These are phyloP conservation scores for Rhizoclosmatium sp. DNA, from an alignment of 192 early-diverging fungal species.

Conservation along the genomic window DNA sequence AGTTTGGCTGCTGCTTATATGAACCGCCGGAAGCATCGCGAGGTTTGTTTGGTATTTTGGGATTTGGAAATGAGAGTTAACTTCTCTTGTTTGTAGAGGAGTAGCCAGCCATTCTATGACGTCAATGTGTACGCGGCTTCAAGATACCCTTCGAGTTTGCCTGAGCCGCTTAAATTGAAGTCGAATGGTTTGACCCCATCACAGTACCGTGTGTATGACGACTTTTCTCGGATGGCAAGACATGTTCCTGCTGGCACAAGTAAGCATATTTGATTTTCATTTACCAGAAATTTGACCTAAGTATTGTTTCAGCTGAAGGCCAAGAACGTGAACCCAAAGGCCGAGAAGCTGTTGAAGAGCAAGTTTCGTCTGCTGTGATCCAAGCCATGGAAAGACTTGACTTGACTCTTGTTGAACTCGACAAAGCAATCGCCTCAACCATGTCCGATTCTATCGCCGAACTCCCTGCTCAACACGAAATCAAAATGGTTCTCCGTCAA, in stretches of 20 bases:
- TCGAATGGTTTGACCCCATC: constrained; percentile 78
- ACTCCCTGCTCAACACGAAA: constrained; percentile 81
- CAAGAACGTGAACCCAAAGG: neutral
- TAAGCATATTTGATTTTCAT: neutral
- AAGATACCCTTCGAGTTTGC: constrained; percentile 84
- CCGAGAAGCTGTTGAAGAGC: constrained; percentile 13
- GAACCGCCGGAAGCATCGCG: constrained; percentile 87
- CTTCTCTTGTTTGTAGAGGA: constrained; percentile 49
- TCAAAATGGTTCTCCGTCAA: constrained; percentile 75
- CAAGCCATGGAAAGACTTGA: constrained; percentile 68
- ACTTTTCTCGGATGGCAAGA: constrained; percentile 47
- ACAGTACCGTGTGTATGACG: constrained; percentile 66
- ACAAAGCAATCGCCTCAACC: constrained; percentile 67
- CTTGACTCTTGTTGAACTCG: constrained; percentile 65
- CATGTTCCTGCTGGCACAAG: neutral
- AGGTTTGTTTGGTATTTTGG: constrained; percentile 42
- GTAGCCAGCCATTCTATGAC: constrained; percentile 92
- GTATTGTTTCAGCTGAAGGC: constrained; percentile 3
- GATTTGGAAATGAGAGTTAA: constrained; percentile 9
- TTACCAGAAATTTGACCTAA: too few relatives aligned
- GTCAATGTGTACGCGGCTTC: constrained; percentile 77
- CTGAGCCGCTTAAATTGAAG: constrained; percentile 86
- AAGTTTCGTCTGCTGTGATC: constrained; percentile 19
- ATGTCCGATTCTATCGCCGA: constrained; percentile 54
- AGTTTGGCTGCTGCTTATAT: constrained; percentile 72